phyloP scores from a whole-genome alignment of 106 monocot genomes.

The Triglochin maritima region DNA sequence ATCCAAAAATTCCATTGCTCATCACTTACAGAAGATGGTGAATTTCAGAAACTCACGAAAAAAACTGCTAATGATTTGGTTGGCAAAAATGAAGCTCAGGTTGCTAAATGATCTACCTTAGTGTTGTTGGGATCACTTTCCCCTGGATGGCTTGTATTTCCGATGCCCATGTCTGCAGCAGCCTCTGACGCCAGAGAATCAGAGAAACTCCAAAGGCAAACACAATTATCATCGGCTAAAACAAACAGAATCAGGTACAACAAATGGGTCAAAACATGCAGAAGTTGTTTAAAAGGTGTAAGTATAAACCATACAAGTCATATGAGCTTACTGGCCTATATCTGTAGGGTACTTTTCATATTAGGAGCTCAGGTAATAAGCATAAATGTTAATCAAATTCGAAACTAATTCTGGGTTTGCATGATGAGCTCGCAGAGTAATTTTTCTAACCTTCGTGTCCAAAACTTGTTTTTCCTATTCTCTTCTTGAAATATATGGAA shows the following conservation, averaged over 20 bases:
- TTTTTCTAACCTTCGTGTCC: neutral
- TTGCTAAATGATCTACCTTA: no score
- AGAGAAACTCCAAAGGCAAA: slow-evolving; percentile 50
- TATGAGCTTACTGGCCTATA: neutral
- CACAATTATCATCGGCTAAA: slow-evolving; percentile 62
- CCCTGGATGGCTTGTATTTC: neutral
- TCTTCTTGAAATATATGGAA: neutral
- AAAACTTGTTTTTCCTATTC: neutral
- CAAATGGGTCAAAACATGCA: neutral
- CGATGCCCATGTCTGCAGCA: neutral
- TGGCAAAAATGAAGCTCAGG: no score
- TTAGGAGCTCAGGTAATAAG: neutral
- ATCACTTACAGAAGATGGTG: no score
- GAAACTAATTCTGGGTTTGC: neutral
- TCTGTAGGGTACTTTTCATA: neutral
- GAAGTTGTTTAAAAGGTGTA: no score
- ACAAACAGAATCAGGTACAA: neutral
- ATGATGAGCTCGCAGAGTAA: neutral
- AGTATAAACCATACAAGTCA: neutral
- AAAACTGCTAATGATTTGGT: no score
- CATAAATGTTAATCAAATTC: neutral
- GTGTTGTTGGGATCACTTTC: neutral
- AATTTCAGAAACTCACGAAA: no score
- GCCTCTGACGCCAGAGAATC: neutral
- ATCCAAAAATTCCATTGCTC: no score